Base-by-base conservation (phyloP, 371 early-diverging fungal species). In the Parasitella parasitica region DNA sequence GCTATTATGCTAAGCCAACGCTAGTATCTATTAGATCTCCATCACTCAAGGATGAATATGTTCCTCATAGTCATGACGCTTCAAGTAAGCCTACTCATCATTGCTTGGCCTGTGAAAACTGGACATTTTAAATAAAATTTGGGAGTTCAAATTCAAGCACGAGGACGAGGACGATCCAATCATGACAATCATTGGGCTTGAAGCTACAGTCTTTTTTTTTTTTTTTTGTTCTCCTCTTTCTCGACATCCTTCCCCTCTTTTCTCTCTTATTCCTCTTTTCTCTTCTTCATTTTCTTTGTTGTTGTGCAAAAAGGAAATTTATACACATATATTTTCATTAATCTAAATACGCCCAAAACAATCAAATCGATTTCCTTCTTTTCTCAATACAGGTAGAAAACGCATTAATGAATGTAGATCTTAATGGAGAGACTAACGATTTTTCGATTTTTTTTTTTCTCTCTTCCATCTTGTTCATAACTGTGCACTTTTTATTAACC, bases 61-160 rank as follows among this genome's bases (percentile, higher is more conserved):
- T 22, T 46, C 13, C 38, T 37, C 54, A 54, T 26, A 26, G 27
- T 26, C 54, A 38, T 54, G 38, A 38, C 24, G 26, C 54, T 1
- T 18, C 37, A 2, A 26, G 22, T n/a, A 53, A 53, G 20, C 53
- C 53, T 6, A 34, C 16, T 4, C 11, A 35, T 11, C 24, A 36
- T 54, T 54, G 54, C 16, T n/a, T 26, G 6, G 54, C 54, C 38
- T 54, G 54, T 18, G 54, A 54, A 15, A 54, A 54, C 9, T 70
- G 72, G 60, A 34, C 63, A 6, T 30, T 76, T 32, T 70, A 20
- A 4, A 52, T 9, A 48, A 65, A 73, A 46, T 35, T 69, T 43
- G 43, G 34, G 57, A 59, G n/a, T 64, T 59, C 27, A 46, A 65
- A 34, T 54, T 70, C 11, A 60, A 35, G 43, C 54, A 54, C 46